These are phyloP conservation scores for Arthroderma sp. DNA, from an alignment of 2,329 filamentous ascomycete genomes.

Conservation along the genomic window DNA sequence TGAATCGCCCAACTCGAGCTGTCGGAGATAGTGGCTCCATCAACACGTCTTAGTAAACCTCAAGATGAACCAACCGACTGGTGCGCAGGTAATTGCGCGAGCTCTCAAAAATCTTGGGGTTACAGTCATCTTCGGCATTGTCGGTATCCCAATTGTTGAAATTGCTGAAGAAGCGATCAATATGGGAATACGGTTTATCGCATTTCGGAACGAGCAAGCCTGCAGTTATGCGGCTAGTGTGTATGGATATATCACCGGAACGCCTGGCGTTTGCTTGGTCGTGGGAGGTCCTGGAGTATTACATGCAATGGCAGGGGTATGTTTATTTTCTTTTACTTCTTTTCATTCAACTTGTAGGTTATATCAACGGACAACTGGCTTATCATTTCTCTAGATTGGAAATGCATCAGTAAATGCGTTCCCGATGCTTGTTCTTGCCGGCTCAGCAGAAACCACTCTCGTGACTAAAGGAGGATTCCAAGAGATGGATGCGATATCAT, in stretches of 20 bases:
- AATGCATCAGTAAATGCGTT: constrained; percentile 45
- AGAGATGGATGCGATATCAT: constrained; percentile 44
- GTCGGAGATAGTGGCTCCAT: too few relatives aligned
- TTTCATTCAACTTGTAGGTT: neutral
- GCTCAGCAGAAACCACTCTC: constrained; percentile 42
- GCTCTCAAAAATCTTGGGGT: constrained; percentile 40
- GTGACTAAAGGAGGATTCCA: constrained; percentile 46
- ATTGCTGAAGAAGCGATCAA: constrained; percentile 47
- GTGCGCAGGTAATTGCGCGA: constrained; percentile 39
- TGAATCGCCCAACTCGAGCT: too few relatives aligned
- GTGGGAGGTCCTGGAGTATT: constrained; percentile 48
- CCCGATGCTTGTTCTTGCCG: constrained; percentile 44
- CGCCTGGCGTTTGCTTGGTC: constrained; percentile 46
- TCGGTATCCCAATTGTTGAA: constrained; percentile 45
- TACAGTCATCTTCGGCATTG: constrained; percentile 42
- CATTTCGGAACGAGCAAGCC: constrained; percentile 48
- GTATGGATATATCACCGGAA: constrained; percentile 47
- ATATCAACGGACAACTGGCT: neutral
- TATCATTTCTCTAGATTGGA: constrained; percentile 27
- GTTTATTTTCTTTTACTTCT: constrained; percentile 14
- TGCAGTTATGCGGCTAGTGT: constrained; percentile 47
- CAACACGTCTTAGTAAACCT: too few relatives aligned
- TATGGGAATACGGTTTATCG: constrained; percentile 46
- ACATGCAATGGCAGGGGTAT: constrained; percentile 46
- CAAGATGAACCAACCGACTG: constrained; percentile 18